phyloP scores from a whole-genome alignment of 2,329 filamentous ascomycete species.

The Endothia cerciana region DNA sequence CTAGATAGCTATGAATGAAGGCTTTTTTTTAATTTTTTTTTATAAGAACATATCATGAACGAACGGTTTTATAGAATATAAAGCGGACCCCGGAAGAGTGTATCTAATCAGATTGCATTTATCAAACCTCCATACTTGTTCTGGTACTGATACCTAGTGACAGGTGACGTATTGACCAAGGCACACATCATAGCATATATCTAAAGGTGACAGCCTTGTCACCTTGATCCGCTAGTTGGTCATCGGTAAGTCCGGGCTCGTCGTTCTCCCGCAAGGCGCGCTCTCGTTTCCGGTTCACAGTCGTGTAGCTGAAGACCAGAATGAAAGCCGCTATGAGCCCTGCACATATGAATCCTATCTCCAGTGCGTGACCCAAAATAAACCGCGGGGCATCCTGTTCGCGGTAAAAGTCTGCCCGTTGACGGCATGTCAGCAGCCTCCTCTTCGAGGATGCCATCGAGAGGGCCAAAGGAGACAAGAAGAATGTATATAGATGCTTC shows the following conservation, averaged over 20 bases:
- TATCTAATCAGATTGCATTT: too few relatives aligned
- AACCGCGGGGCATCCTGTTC: slow-evolving; percentile 52
- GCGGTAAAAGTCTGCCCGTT: slow-evolving; percentile 69
- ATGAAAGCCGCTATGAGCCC: not conserved
- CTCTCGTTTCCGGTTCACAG: not conserved
- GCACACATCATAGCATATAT: not conserved
- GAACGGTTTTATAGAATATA: too few relatives aligned
- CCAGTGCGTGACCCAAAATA: slow-evolving; percentile 42
- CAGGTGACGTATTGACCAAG: too few relatives aligned
- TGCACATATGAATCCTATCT: not conserved
- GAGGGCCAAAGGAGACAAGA: too few relatives aligned
- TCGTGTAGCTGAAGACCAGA: not conserved
- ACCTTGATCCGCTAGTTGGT: not conserved
- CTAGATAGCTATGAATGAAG: too few relatives aligned
- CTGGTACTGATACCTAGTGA: too few relatives aligned
- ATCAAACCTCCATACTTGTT: too few relatives aligned
- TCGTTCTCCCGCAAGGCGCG: not conserved
- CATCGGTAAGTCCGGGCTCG: not conserved
- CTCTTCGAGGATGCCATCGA: too few relatives aligned
- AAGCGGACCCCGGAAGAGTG: too few relatives aligned
- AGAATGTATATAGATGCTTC: too few relatives aligned
- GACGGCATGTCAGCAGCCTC: slow-evolving; percentile 39
- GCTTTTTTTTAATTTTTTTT: too few relatives aligned
- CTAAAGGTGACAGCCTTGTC: slow-evolving; percentile 2
- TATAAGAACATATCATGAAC: too few relatives aligned